Base-by-base conservation (phyloP, 495 filamentous ascomycete genomes). In the Talaromyces adpressus region DNA sequence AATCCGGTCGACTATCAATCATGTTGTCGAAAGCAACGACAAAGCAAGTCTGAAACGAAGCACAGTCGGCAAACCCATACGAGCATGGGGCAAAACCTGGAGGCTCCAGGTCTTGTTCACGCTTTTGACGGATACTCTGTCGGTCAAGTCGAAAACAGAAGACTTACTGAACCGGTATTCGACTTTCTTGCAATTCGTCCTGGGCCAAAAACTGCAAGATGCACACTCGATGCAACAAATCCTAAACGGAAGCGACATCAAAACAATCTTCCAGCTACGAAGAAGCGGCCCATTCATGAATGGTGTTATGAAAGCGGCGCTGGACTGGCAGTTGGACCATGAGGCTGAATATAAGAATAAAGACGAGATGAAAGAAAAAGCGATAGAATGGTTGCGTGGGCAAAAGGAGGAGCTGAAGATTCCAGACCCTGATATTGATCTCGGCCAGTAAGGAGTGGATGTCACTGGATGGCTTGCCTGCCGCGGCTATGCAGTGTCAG, bases 291-390 rank as follows among this genome's bases (percentile, higher is more conserved):
- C 27, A 12, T 58, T 58, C 18, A 58, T 58, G 56, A 36, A 32
- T 14, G 27, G 23, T 5, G 56, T 58, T 5, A 16, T 58, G 4
- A 20, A 22, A 8, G 56, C 56, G 16, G 27, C 25, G 27, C 16
- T 58, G 56, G n/a, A 20, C n/a, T 58, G 56, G 56, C 56, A 58
- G 30, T 58, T 58, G 7, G 56, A 58, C 16, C 56, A 36, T 23
- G 29, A n/a, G 4, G 8, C 18, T 6, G 52, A 56, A 0, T 27
- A 29, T 11, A 12, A n/a, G 3, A 22, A 56, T n/a, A 25, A 29
- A 8, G 56, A 16, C 9, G 27, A 20, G 29, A 32, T 36, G 14
- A 58, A 36, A 27, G 16, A 22, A 25, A 3, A 58, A 25, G 56
- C 56, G 16, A 36, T 34, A 1, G 27, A 34, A 36, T 58, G 56